phyloP scores from a whole-genome alignment of 2,329 filamentous ascomycete genomes.

The Cercospora sp. region DNA sequence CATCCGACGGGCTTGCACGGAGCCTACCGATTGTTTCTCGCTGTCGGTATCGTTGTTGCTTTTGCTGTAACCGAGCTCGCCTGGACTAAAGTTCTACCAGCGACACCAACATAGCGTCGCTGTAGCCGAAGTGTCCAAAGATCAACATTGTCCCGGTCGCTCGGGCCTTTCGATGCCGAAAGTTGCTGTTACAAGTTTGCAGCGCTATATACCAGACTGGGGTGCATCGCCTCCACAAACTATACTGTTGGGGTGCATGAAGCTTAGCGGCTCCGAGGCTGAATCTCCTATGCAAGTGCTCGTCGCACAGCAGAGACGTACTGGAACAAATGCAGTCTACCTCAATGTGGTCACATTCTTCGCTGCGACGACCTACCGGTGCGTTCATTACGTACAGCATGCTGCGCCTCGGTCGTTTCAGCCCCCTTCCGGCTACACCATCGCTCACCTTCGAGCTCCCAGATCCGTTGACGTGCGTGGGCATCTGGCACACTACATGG shows the following conservation, averaged over 20 bases:
- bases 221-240: background rate
- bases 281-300: background rate
- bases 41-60: background rate
- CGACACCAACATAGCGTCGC: background rate
- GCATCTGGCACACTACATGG: background rate
- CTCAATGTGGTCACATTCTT: background rate
- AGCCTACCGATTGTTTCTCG: background rate
- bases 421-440: background rate
- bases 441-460: background rate
- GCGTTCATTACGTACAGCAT: background rate
- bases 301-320: background rate
- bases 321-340: background rate
- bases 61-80: conserved; percentile 1
- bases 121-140: background rate
- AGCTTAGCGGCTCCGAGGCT: background rate
- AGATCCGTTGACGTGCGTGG: background rate
- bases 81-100: background rate
- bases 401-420: background rate
- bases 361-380: background rate
- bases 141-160: background rate
- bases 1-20: background rate
- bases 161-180: background rate
- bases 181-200: background rate
- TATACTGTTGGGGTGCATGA: background rate
- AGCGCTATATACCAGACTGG: background rate